These are phyloP conservation scores for Trichosporon inkin DNA, from an alignment of 1,284 basidiomycete species.

Conservation along the genomic window DNA sequence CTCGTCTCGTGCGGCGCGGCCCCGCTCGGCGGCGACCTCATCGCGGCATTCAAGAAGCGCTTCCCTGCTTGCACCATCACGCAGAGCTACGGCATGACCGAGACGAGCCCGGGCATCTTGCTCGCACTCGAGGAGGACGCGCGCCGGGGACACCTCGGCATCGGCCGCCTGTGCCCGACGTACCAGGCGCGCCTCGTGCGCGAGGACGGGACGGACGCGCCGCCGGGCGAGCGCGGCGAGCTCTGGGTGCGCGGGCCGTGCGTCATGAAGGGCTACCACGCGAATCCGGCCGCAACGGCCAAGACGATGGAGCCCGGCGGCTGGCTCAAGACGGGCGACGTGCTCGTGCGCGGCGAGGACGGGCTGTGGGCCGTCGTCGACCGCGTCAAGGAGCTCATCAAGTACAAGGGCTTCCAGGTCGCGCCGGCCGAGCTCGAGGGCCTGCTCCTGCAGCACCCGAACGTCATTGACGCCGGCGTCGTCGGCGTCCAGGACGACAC, in stretches of 20 bases:
- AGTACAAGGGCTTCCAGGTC: slow-evolving; percentile 64
- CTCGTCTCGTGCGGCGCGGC: slow-evolving; percentile 73
- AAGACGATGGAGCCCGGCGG: slow-evolving; percentile 39
- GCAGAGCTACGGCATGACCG: slow-evolving; percentile 51
- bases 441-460: slow-evolving; percentile 65
- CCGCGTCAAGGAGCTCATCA: slow-evolving; percentile 71
- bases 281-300: slow-evolving; percentile 10
- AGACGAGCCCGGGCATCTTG: slow-evolving; percentile 50
- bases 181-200: slow-evolving; percentile 68
- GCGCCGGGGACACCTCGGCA: slow-evolving; percentile 22
- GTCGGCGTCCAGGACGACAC: slow-evolving; percentile 61
- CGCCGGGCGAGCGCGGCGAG: slow-evolving; percentile 64
- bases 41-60: slow-evolving; percentile 23
- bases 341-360: slow-evolving; percentile 60
- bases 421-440: slow-evolving; percentile 78
- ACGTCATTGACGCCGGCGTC: slow-evolving; percentile 66
- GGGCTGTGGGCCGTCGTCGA: slow-evolving; percentile 55
- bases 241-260: slow-evolving; percentile 72
- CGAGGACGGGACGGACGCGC: slow-evolving; percentile 46
- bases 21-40: slow-evolving; percentile 58
- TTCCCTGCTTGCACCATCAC: slow-evolving; percentile 28
- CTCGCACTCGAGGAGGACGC: slow-evolving; percentile 15
- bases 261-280: slow-evolving; percentile 45
- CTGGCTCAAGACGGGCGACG: slow-evolving; percentile 82
- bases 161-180: slow-evolving; percentile 71